phyloP scores from a whole-genome alignment of 345 rosid genomes.

The Lenwebbia sp. region DNA sequence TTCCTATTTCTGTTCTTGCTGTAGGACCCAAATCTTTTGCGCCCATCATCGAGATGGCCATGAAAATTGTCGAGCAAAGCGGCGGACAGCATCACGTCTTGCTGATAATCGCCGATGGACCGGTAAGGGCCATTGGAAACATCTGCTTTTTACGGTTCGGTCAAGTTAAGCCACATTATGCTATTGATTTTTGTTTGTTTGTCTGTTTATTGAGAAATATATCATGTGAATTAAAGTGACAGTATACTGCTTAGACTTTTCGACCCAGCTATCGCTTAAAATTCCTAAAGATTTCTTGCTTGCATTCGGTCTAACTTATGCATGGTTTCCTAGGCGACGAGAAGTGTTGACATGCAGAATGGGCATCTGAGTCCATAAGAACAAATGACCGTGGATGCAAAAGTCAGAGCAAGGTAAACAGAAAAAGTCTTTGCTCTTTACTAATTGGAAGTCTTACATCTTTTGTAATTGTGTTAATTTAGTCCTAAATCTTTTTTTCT shows the following conservation, averaged over 20 bases:
- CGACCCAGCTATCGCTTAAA: not conserved
- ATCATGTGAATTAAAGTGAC: not conserved
- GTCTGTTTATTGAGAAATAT: not conserved
- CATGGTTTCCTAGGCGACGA: slow-evolving; percentile 18
- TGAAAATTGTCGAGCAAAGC: slow-evolving; percentile 33
- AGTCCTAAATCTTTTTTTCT: too few relatives aligned
- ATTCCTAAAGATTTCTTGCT: not conserved
- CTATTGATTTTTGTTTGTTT: not conserved
- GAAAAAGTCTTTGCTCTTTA: not conserved
- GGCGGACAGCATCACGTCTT: slow-evolving; percentile 38
- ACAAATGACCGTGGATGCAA: slow-evolving; percentile 30
- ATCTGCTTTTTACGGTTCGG: not conserved
- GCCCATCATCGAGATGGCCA: slow-evolving; percentile 35
- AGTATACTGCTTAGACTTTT: not conserved
- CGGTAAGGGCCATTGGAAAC: not conserved
- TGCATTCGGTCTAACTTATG: not conserved
- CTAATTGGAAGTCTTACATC: too few relatives aligned
- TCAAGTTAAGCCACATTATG: not conserved
- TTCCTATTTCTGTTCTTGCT: not conserved
- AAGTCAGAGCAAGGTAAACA: slow-evolving; percentile 30
- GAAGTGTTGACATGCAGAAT: slow-evolving; percentile 23
- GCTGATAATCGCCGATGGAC: slow-evolving; percentile 40
- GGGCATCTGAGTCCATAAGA: slow-evolving; percentile 37
- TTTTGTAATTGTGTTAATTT: too few relatives aligned
- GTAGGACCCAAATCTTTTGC: slow-evolving; percentile 40